A percentile compares a stretch with the other conserved stretches of the same genome.
phyloP scores from a whole-genome alignment of 768 basidiomycete genomes.

The Trametes meyenii region DNA sequence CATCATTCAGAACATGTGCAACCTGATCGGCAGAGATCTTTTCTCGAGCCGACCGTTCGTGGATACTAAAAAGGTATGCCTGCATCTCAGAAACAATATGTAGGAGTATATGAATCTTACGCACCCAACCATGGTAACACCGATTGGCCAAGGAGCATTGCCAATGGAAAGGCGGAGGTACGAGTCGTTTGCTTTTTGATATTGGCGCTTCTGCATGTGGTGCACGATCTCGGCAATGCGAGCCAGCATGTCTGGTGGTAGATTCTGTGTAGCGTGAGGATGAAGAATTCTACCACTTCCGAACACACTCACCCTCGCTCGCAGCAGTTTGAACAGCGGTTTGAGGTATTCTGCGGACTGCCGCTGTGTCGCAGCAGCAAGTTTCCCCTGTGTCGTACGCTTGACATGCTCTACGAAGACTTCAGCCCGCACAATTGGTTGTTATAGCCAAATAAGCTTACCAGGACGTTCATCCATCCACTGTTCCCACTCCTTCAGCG shows the following conservation, averaged over 20 bases:
- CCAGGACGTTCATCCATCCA: slow-evolving; percentile 94
- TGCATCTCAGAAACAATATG: background rate
- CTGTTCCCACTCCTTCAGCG: slow-evolving; percentile 95
- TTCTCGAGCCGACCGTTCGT: slow-evolving; percentile 96
- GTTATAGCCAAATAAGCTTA: slow-evolving; percentile 36
- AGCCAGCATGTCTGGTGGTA: slow-evolving; percentile 82
- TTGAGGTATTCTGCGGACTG: slow-evolving; percentile 97
- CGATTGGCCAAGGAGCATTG: slow-evolving; percentile 99
- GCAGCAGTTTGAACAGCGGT: slow-evolving; percentile 89
- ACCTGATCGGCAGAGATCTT: slow-evolving; percentile 98
- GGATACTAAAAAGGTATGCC: slow-evolving; percentile 61
- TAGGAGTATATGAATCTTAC: slow-evolving; percentile 30
- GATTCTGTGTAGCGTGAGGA: slow-evolving; percentile 46
- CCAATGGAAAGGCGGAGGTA: slow-evolving; percentile 97
- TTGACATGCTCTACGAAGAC: slow-evolving; percentile 66
- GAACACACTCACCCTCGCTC: slow-evolving; percentile 64
- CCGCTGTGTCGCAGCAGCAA: slow-evolving; percentile 93
- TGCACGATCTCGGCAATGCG: slow-evolving; percentile 94
- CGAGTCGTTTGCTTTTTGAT: slow-evolving; percentile 94
- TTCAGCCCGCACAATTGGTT: background rate
- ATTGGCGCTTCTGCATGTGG: slow-evolving; percentile 94
- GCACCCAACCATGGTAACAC: slow-evolving; percentile 98
- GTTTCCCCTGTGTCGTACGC: slow-evolving; percentile 86
- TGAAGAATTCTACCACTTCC: background rate
- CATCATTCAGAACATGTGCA: slow-evolving; percentile 97